These are phyloP conservation scores for Colletotrichum sp. DNA, from an alignment of 2,329 filamentous ascomycete species.

Conservation along the genomic window DNA sequence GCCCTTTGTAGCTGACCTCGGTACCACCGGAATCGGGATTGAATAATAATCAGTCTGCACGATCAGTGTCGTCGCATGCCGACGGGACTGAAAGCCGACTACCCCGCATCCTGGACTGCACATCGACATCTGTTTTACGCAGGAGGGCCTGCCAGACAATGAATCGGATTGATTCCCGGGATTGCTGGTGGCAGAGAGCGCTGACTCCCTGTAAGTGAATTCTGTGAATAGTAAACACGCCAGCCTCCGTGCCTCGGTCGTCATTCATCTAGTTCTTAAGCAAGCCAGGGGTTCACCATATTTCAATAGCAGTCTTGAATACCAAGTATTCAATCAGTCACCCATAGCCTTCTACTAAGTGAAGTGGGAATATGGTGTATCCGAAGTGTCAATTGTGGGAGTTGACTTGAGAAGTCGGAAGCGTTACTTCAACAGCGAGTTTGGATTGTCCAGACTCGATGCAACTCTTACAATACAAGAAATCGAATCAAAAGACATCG, in stretches of 20 bases:
- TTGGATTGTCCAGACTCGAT: too few species aligned
- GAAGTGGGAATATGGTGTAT: fast-evolving
- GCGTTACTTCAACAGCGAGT: too few species aligned
- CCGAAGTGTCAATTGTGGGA: too few species aligned
- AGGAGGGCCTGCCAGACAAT: fast-evolving
- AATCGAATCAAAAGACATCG: neutral
- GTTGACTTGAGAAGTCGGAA: too few species aligned
- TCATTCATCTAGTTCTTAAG: fast-evolving
- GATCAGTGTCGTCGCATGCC: neutral
- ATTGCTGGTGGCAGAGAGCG: fast-evolving
- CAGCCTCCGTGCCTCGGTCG: too few species aligned
- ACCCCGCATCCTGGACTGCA: neutral
- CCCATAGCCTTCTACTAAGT: too few species aligned
- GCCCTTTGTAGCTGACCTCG: neutral
- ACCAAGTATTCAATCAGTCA: fast-evolving
- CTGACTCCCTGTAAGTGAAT: too few species aligned
- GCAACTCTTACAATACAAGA: neutral
- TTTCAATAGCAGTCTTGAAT: too few species aligned
- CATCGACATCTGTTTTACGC: fast-evolving
- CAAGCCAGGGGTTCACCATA: too few species aligned
- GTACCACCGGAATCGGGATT: neutral
- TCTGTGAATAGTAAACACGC: too few species aligned
- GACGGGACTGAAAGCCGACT: neutral
- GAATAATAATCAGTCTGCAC: neutral
- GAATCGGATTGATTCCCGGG: neutral